These are phyloP conservation scores for Yamadazyma trypodendri DNA, from an alignment of 1,139 yeast species.

Conservation along the genomic window DNA sequence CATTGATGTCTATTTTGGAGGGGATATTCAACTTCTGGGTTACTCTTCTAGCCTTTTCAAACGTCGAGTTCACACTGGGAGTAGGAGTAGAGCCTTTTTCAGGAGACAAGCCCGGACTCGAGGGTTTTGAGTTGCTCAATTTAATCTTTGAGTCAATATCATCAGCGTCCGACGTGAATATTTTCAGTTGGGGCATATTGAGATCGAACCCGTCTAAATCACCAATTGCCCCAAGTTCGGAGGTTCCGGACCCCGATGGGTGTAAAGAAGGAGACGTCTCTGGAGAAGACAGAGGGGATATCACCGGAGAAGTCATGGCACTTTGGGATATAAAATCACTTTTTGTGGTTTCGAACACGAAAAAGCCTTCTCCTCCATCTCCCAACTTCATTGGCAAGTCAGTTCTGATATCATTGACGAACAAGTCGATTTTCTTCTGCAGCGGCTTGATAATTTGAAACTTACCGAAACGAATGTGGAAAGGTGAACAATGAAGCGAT, in stretches of 20 bases:
- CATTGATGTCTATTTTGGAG: conserved; percentile 82
- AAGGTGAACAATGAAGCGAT: conserved; percentile 87
- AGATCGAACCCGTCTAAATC: conserved; percentile 36
- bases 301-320: conserved; percentile 86
- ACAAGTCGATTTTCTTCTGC: conserved; percentile 87
- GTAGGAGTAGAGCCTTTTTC: conserved; percentile 19
- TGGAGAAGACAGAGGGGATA: conserved; percentile 77
- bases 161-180: conserved; percentile 6
- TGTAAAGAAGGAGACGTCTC: conserved; percentile 39
- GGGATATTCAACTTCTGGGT: conserved; percentile 82
- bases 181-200: conserved; percentile 15
- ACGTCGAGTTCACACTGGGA: conserved; percentile 35
- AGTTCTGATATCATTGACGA: conserved; percentile 78
- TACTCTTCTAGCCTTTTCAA: conserved; percentile 66
- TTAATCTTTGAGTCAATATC: conserved; percentile 30
- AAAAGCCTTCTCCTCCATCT: conserved; percentile 97
- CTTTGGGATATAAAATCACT: conserved; percentile 65
- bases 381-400: conserved; percentile 94
- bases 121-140: conserved; percentile 22
- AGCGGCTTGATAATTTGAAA: conserved; percentile 93
- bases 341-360: conserved; percentile 83
- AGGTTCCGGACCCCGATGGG: conserved; percentile 13
- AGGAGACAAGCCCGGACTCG: conserved; percentile 17
- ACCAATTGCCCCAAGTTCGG: conserved; percentile 19
- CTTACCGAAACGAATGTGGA: conserved; percentile 94